Evolutionary conservation across 2,329 filamentous ascomycete species (phyloP).

Genomic region (Clarireedia homoeocarpa): DNA sequence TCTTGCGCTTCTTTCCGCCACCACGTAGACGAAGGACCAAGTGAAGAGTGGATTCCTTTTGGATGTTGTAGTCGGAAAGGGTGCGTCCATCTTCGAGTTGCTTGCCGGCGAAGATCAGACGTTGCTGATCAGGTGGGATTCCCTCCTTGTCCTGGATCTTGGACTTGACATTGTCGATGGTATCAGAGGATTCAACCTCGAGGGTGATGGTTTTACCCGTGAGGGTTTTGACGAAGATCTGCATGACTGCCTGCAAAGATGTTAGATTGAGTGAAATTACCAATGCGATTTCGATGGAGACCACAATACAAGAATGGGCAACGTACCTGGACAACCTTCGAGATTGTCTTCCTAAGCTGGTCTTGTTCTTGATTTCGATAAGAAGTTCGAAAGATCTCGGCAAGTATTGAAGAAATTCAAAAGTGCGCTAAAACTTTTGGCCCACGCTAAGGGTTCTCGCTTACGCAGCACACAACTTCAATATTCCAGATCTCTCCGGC

Average conservation of each 20-base stretch:
- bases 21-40: constrained; percentile 96
- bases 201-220: constrained; percentile 99
- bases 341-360: constrained; percentile 28
- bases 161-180: constrained; percentile 99
- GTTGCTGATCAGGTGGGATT: constrained; percentile 98
- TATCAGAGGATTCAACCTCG: constrained; percentile 99
- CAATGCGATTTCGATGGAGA: no score
- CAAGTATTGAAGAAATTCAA: not conserved
- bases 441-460: constrained; percentile 6
- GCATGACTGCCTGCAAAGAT: constrained; percentile 39
- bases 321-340: constrained; percentile 27
- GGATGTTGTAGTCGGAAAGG: constrained; percentile 99
- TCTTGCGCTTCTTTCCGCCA: constrained; percentile 99
- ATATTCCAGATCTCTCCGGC: not conserved
- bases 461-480: constrained; percentile 8
- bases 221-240: constrained; percentile 61
- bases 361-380: constrained; percentile 1
- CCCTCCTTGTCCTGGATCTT: constrained; percentile 99
- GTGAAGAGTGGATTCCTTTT: constrained; percentile 99
- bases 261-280: not conserved
- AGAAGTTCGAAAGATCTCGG: constrained; percentile 9
- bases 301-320: not conserved
- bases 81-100: constrained; percentile 99
- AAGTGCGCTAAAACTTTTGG: constrained; percentile 8
- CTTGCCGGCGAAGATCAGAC: constrained; percentile 99